Percentiles rank a stretch among this genome's conserved stretches.
phyloP scores from a whole-genome alignment of 1,139 yeast genomes.

The Candida glucosophila region DNA sequence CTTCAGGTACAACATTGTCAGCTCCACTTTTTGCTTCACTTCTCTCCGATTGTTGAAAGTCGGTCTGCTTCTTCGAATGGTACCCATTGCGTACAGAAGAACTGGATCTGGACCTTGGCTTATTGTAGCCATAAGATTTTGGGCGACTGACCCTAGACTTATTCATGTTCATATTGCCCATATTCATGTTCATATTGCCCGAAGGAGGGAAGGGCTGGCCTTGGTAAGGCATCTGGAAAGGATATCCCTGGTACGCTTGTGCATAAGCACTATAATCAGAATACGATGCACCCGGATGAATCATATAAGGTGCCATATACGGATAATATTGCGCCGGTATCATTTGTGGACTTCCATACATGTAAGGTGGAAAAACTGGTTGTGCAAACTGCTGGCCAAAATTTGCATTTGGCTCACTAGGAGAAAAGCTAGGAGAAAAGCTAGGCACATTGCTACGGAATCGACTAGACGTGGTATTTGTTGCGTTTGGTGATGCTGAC shows the following conservation, averaged over 20 bases:
- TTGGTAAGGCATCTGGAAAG: slow-evolving; percentile 7
- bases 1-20: neutral
- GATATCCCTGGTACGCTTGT: slow-evolving; percentile 5
- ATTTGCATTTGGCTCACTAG: slow-evolving; percentile 8
- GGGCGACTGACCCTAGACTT: too few species aligned
- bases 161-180: slow-evolving; percentile 4
- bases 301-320: slow-evolving; percentile 10
- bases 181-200: slow-evolving; percentile 2
- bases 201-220: slow-evolving; percentile 4
- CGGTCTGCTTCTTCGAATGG: too few species aligned
- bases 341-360: slow-evolving; percentile 10
- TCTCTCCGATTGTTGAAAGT: too few species aligned
- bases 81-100: too few species aligned
- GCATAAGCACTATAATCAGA: slow-evolving; percentile 6
- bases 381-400: slow-evolving; percentile 12
- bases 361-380: slow-evolving; percentile 15
- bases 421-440: slow-evolving; percentile 25
- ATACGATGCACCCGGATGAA: slow-evolving; percentile 8
- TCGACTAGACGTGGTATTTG: slow-evolving; percentile 27
- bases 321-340: slow-evolving; percentile 9
- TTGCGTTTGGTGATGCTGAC: slow-evolving; percentile 10
- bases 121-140: too few species aligned
- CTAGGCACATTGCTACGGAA: slow-evolving; percentile 38
- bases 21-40: too few species aligned
- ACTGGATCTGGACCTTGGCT: too few species aligned